Conservation (phyloP, 768 basidiomycete genomes). For the Cystoderma amianthinum region DNA sequence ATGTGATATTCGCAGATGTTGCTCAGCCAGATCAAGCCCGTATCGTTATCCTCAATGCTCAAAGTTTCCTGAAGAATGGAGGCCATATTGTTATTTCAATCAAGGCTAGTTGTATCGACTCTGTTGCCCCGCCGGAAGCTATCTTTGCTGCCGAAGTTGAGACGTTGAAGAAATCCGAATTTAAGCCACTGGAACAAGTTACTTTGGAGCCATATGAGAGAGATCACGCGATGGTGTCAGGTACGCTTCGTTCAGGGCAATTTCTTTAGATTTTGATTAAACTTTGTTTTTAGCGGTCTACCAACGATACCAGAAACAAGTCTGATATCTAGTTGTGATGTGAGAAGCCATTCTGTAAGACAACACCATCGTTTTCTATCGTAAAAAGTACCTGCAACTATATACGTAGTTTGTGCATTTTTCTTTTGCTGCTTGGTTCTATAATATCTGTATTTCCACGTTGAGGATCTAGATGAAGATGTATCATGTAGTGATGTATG, state of each 20-base stretch:
- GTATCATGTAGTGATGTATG: neutral
- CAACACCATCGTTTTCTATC: no score
- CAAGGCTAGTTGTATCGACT: constrained; percentile 99
- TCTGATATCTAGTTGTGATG: constrained; percentile 3
- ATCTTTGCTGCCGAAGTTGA: constrained; percentile 89
- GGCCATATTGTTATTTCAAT: constrained; percentile 95
- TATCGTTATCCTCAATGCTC: constrained; percentile 89
- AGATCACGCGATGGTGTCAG: constrained; percentile 87
- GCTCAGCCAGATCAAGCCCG: constrained; percentile 99
- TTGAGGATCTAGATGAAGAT: neutral
- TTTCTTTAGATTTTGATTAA: constrained; percentile 4
- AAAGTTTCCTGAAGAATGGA: constrained; percentile 91
- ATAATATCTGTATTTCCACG: neutral
- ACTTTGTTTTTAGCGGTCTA: constrained; percentile 11
- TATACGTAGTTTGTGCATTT: neutral
- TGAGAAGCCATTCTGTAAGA: no score
- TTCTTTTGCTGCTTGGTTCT: neutral
- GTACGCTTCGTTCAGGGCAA: constrained; percentile 28
- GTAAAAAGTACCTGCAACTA: constrained; percentile 1
- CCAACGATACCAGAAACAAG: constrained; percentile 15
- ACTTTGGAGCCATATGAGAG: constrained; percentile 92
- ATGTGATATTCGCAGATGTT: constrained; percentile 97
- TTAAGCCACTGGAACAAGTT: constrained; percentile 95
- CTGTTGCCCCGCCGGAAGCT: constrained; percentile 82
- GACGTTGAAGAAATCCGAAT: constrained; percentile 63